Evolutionary conservation across 2,329 filamentous ascomycete species (phyloP), one percentile per base, ranked within the genome.

Genomic region (Botrytis pseudocinerea): DNA sequence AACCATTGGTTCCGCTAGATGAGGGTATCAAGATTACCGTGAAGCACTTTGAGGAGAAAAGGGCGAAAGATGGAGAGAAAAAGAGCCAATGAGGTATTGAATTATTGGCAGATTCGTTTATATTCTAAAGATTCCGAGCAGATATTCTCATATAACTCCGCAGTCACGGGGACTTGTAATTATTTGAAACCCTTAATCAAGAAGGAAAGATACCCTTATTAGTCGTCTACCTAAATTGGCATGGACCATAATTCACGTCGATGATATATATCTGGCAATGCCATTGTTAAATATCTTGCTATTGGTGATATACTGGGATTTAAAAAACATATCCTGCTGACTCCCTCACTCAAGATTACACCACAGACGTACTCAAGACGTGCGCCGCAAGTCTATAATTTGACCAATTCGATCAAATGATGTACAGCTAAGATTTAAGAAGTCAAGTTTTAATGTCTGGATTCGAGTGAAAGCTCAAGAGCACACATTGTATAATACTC

Each of bases 1-100:
- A 83, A 80, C 92, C 92, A 4, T 82, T 93, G 71, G 89, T 92
- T 70, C 84, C 85, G 60, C 82, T 94, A 73, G 86, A 90, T 75
- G 91, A 93, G 77, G 92, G 91, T 7, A 90, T 81, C 60, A 74
- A 77, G 69, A 78, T 73, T 68, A 66, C 74, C 0, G 80, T 81
- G 20, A 74, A 72, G 28, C 78, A 73, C 73, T 78, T 79, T 63
- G 57, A 76, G 62, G 78, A 78, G 59, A 71, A 78, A 76, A 74
- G 57, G 72, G 59, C 54, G 42, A 75, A 71, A 61, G 77, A 77
- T 42, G 76, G 70, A 12, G 77, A 78, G 73, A 80, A 79, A 75
- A 80, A 81, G 75, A 73, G 62, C 18, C 32, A 54, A 8, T 57
- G n/a, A 69, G 35, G 10, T 7, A 18, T 20, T 69, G 28, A 25